phyloP scores from a whole-genome alignment of 495 filamentous ascomycete species.

The Acidiella bohemica region DNA sequence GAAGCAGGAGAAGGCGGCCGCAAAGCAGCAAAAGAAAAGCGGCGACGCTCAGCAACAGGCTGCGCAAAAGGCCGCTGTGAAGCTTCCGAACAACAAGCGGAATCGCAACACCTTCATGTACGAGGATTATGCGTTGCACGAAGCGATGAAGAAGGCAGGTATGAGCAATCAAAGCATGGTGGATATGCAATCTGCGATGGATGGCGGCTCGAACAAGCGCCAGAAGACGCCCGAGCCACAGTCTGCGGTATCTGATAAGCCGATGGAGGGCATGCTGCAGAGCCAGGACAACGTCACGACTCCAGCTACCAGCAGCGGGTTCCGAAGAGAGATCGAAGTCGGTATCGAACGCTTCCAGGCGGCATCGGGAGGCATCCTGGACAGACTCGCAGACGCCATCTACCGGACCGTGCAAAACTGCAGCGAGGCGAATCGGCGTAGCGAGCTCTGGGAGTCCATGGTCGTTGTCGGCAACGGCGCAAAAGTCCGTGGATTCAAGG shows the following conservation, averaged over 20 bases:
- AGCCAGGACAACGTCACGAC: slow-evolving; percentile 21
- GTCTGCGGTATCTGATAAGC: slow-evolving; percentile 16
- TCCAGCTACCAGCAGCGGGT: slow-evolving; percentile 23
- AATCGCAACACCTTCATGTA: slow-evolving; percentile 66
- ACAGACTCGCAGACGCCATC: slow-evolving; percentile 66
- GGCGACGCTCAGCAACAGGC: slow-evolving; percentile 32
- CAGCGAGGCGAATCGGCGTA: slow-evolving; percentile 62
- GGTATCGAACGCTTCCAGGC: slow-evolving; percentile 79
- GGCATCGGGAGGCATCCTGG: slow-evolving; percentile 57
- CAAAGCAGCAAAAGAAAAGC: slow-evolving; percentile 39
- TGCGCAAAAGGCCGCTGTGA: slow-evolving; percentile 38
- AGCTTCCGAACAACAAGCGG: slow-evolving; percentile 71
- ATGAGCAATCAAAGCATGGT: slow-evolving; percentile 29
- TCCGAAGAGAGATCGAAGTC: slow-evolving; percentile 64
- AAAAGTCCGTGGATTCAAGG: slow-evolving; percentile 71
- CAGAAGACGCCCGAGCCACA: slow-evolving; percentile 29
- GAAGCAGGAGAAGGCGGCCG: slow-evolving; percentile 58
- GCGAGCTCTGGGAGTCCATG: slow-evolving; percentile 77
- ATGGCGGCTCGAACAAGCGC: slow-evolving; percentile 31
- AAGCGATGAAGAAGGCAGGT: slow-evolving; percentile 42
- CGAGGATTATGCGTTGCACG: slow-evolving; percentile 56
- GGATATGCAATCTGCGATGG: slow-evolving; percentile 27
- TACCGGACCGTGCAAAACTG: slow-evolving; percentile 68
- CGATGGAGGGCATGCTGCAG: slow-evolving; percentile 20
- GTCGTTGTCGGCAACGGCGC: slow-evolving; percentile 82